Base-by-base conservation (phyloP, 495 filamentous ascomycete genomes). In the Aspergillus cavernicola region DNA sequence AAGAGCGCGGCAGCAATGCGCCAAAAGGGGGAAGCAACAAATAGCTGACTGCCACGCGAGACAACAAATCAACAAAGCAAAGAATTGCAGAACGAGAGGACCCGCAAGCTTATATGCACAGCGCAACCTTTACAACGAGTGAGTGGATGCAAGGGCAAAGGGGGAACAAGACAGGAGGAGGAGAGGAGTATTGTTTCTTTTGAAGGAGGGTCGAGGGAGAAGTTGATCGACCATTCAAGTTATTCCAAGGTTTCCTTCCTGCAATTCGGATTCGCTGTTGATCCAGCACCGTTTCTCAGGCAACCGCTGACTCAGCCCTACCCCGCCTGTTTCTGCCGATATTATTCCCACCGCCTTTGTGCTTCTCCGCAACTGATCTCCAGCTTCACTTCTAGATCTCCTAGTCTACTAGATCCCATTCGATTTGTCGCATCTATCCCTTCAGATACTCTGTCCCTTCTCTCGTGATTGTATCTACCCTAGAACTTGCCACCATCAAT, bases 271-370 rank as follows among this genome's bases (percentile, higher is more conserved):
- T 54, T 45, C 45, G 40, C 39, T 61, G 52, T 58, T 52, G 68
- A 67, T 65, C 60, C 63, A 54, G 40, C 65, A 50, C 52, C 31
- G 61, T 66, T 56, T 56, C 65, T 49, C 13, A 57, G 61, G 70
- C 65, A 73, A 73, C 70, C 22, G 58, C 50, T 68, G 61, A 71
- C 56, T 73, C 67, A 66, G 44, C 51, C 1, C 0, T 23, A 31
- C 53, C 59, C 66, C 62, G 61, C 64, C 61, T 46, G n/a, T 26
- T 65, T 61, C 60, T 69, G 68, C 68, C 56, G 20, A 20, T 23
- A 0, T 29, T 48, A 20, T 22, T 32, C 47, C 42, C 52, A 67
- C 64, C 64, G 64, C 64, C 61, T 53, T 33, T 38, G 51, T 55
- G 16, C 44, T 52, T 56, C 55, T 52, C 57, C 54, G 46, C 19